These are phyloP conservation scores for Hevea brasiliensis DNA, from an alignment of 345 rosid genomes.

Conservation along the genomic window DNA sequence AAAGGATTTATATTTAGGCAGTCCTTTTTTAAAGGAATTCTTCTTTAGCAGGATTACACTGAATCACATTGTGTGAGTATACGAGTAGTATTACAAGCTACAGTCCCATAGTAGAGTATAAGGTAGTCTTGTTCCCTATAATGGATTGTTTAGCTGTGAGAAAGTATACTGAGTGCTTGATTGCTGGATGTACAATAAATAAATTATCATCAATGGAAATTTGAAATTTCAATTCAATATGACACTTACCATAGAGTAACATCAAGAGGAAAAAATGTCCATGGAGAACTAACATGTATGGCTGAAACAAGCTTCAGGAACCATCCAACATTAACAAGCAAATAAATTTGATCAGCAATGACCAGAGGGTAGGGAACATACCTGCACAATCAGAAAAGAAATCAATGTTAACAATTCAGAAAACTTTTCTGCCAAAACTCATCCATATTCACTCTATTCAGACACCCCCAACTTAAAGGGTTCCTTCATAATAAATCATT, in stretches of 20 bases:
- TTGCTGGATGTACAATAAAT: conserved; percentile 22
- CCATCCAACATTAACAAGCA: not conserved
- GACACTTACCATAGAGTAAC: not conserved
- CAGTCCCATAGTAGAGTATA: conserved; percentile 20
- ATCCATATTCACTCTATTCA: not conserved
- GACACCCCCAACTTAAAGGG: no score
- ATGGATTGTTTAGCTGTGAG: conserved; percentile 12
- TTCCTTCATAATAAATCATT: no score
- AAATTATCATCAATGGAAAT: conserved; percentile 7
- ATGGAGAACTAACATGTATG: not conserved
- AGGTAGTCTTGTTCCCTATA: conserved; percentile 18
- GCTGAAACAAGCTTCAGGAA: not conserved
- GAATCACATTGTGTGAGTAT: conserved; percentile 20
- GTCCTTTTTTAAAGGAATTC: conserved; percentile 23
- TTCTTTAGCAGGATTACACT: conserved; percentile 18
- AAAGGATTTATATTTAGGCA: conserved; percentile 28
- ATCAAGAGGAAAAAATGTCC: not conserved
- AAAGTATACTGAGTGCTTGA: conserved; percentile 22
- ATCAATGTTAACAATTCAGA: not conserved
- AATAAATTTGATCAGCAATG: not conserved
- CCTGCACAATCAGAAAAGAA: not conserved
- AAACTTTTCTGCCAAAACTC: not conserved
- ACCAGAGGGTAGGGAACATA: no score
- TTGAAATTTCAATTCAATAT: not conserved
- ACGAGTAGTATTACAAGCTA: conserved; percentile 20